Conservation (phyloP, 305 asterid genomes). For the Fraxinus latifolia region DNA sequence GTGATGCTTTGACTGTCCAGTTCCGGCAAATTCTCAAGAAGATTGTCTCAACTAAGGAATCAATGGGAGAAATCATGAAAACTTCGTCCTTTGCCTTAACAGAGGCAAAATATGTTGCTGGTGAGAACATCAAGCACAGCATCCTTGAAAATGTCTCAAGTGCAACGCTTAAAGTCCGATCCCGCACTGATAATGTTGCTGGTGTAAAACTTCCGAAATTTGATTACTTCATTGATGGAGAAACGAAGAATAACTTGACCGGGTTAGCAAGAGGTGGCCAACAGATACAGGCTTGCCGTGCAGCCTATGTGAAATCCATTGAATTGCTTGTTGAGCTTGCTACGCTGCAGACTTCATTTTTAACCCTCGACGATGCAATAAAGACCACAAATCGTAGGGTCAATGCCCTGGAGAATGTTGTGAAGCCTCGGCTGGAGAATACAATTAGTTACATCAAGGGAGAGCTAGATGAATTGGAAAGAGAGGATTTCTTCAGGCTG, state of each 20-base stretch:
- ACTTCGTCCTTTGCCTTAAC: slow-evolving; percentile 19
- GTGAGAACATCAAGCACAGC: slow-evolving; percentile 21
- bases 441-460: slow-evolving; percentile 48
- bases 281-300: slow-evolving; percentile 51
- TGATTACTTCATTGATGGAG: slow-evolving; percentile 43
- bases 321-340: slow-evolving; percentile 55
- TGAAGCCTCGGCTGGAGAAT: slow-evolving; percentile 51
- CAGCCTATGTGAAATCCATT: slow-evolving; percentile 48
- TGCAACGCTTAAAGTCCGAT: slow-evolving; percentile 19
- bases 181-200: slow-evolving; percentile 19
- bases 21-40: slow-evolving; percentile 18
- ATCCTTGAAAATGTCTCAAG: slow-evolving; percentile 11
- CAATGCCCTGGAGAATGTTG: slow-evolving; percentile 51
- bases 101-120: slow-evolving; percentile 22
- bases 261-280: slow-evolving; percentile 57
- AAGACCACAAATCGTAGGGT: slow-evolving; percentile 47
- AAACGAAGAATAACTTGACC: slow-evolving; percentile 49
- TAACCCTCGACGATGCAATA: slow-evolving; percentile 35
- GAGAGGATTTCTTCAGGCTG: slow-evolving; percentile 55
- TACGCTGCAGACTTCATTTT: slow-evolving; percentile 48
- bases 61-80: slow-evolving; percentile 26
- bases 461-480: slow-evolving; percentile 49
- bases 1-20: slow-evolving; percentile 21
- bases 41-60: slow-evolving; percentile 21
- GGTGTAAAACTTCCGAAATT: slow-evolving; percentile 39